phyloP scores from a whole-genome alignment of 2,329 filamentous ascomycete genomes.

The Exutisphaerella laricina region DNA sequence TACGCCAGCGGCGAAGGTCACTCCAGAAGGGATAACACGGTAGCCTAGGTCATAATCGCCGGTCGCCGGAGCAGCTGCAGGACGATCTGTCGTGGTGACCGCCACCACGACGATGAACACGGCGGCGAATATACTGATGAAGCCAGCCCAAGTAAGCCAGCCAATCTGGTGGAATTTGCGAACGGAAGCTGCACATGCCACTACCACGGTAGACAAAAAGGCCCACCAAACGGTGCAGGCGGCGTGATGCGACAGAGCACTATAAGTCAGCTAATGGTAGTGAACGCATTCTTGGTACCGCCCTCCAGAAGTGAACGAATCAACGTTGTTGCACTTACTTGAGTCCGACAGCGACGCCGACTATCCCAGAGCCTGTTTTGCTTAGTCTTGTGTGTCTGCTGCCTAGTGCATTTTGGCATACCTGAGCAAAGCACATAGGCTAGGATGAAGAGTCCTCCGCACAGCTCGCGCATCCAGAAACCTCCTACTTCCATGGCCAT shows the following conservation, averaged over 20 bases:
- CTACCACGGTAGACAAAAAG: slow-evolving; percentile 48
- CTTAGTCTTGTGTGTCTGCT: too few species aligned
- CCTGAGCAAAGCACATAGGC: slow-evolving; percentile 54
- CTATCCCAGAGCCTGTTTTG: slow-evolving; percentile 45
- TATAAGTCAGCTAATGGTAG: too few species aligned
- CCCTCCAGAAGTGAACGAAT: too few species aligned
- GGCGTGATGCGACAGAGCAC: slow-evolving; percentile 52
- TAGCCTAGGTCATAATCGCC: slow-evolving; percentile 58
- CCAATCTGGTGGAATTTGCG: slow-evolving; percentile 56
- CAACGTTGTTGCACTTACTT: too few species aligned
- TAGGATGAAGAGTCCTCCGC: slow-evolving; percentile 52
- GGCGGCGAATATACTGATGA: slow-evolving; percentile 53
- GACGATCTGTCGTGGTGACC: slow-evolving; percentile 53
- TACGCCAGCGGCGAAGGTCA: slow-evolving; percentile 55
- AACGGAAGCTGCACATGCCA: slow-evolving; percentile 48
- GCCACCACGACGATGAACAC: slow-evolving; percentile 42
- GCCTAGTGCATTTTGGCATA: too few species aligned
- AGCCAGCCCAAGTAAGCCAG: slow-evolving; percentile 58
- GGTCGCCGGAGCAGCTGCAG: slow-evolving; percentile 55
- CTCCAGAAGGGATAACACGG: slow-evolving; percentile 47
- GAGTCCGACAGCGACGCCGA: slow-evolving; percentile 54
- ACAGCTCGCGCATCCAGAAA: slow-evolving; percentile 46
- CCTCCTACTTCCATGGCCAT: slow-evolving; percentile 56
- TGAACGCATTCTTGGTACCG: too few species aligned
- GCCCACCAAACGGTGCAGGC: slow-evolving; percentile 54